These are phyloP conservation scores for Martiniozyma abietophila DNA, from an alignment of 805 yeast species.

Conservation along the genomic window DNA sequence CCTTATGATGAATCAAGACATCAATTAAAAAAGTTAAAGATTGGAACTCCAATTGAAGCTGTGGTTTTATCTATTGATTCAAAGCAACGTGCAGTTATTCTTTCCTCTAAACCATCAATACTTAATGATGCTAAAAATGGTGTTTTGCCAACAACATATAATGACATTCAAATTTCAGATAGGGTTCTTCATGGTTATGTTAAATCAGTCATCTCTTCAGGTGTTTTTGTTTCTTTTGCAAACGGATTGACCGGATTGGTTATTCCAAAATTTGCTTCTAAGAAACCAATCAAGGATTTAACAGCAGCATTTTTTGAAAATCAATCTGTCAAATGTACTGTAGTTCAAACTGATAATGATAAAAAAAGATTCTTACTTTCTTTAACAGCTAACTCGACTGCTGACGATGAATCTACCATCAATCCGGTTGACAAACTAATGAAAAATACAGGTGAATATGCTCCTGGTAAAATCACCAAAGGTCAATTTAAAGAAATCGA, in stretches of 20 bases:
- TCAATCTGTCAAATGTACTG: slow-evolving; percentile 65
- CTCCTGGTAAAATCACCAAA: slow-evolving; percentile 52
- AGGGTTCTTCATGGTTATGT: slow-evolving; percentile 61
- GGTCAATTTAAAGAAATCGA: slow-evolving; percentile 56
- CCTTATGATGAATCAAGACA: slow-evolving; percentile 67
- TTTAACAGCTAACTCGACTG: slow-evolving; percentile 22
- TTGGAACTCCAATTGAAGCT: slow-evolving; percentile 53
- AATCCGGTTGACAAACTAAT: slow-evolving; percentile 56
- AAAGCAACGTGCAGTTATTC: slow-evolving; percentile 49
- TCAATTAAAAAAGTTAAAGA: slow-evolving; percentile 46
- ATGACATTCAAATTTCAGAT: slow-evolving; percentile 45
- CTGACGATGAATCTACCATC: slow-evolving; percentile 26
- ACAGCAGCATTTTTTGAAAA: slow-evolving; percentile 44
- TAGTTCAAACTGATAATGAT: slow-evolving; percentile 58
- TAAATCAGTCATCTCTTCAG: slow-evolving; percentile 66
- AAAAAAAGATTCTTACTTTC: slow-evolving; percentile 65
- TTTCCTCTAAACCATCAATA: slow-evolving; percentile 58
- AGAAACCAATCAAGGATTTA: slow-evolving; percentile 43
- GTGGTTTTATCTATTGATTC: slow-evolving; percentile 60
- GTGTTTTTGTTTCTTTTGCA: slow-evolving; percentile 77
- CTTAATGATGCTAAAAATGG: slow-evolving; percentile 49
- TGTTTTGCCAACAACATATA: slow-evolving; percentile 49
- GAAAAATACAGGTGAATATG: slow-evolving; percentile 39
- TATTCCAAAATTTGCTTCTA: slow-evolving; percentile 60
- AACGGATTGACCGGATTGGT: slow-evolving; percentile 77